Evolutionary conservation across 2,329 filamentous ascomycete genomes (phyloP).

Genomic region (Sporothrix sp.): DNA sequence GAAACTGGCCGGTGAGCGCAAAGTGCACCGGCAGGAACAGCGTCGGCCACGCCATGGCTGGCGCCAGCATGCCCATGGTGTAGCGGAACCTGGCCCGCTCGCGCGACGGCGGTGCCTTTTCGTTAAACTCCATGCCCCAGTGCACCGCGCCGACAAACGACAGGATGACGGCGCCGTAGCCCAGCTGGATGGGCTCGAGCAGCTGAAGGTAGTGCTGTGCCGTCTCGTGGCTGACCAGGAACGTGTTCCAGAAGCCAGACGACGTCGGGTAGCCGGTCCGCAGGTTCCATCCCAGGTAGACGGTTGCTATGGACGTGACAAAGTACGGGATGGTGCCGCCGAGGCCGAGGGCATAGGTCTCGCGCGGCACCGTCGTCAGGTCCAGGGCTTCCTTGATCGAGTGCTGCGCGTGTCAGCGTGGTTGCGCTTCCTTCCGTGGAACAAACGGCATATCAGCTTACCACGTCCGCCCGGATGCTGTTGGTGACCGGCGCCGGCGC

Average conservation of each 20-base stretch:
- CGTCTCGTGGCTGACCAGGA: slow-evolving; percentile 58
- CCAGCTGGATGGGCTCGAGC: slow-evolving; percentile 79
- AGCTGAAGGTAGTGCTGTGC: slow-evolving; percentile 63
- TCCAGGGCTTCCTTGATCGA: slow-evolving; percentile 61
- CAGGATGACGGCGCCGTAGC: slow-evolving; percentile 85
- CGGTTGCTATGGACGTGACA: slow-evolving; percentile 70
- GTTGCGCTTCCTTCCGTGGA: no score
- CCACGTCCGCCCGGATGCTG: slow-evolving; percentile 42
- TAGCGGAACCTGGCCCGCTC: slow-evolving; percentile 69
- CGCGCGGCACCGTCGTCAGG: slow-evolving; percentile 53
- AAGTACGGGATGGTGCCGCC: slow-evolving; percentile 80
- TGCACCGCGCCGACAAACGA: slow-evolving; percentile 91
- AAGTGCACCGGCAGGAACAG: slow-evolving; percentile 75
- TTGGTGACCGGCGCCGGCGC: slow-evolving; percentile 22
- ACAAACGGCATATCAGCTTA: slow-evolving; percentile 31
- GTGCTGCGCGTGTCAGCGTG: slow-evolving; percentile 34
- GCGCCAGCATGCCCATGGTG: slow-evolving; percentile 68
- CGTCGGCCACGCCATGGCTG: slow-evolving; percentile 81
- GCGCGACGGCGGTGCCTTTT: slow-evolving; percentile 49
- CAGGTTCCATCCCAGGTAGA: slow-evolving; percentile 75
- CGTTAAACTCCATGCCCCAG: slow-evolving; percentile 81
- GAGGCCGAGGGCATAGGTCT: slow-evolving; percentile 58
- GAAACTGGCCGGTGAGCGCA: slow-evolving; percentile 76
- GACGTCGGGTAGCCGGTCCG: slow-evolving; percentile 52
- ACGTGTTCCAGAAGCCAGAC: slow-evolving; percentile 55